These are phyloP conservation scores for Candida koratica DNA, from an alignment of 805 yeast species.

Conservation along the genomic window DNA sequence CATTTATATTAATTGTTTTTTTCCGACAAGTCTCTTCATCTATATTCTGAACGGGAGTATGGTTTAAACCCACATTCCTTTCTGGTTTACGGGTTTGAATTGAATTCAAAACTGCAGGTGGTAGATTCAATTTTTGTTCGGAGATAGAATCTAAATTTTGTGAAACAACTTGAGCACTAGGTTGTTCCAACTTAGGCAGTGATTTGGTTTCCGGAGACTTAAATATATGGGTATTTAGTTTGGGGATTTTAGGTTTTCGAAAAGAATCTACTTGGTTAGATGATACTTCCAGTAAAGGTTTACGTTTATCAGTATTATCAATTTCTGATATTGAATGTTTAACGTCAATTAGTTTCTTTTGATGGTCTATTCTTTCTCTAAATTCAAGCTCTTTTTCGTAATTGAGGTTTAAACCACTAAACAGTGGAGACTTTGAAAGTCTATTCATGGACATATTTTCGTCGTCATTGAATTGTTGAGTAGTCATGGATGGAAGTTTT, in stretches of 20 bases:
- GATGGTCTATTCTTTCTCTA: conserved; percentile 25
- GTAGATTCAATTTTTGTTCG: conserved; percentile 5
- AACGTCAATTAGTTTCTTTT: conserved; percentile 18
- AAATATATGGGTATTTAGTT: conserved; percentile 8
- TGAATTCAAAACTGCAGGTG: conserved; percentile 15
- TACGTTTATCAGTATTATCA: conserved; percentile 5
- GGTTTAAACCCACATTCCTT: neutral
- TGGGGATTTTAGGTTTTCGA: conserved; percentile 33
- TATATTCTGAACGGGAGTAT: neutral
- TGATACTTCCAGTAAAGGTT: conserved; percentile 21
- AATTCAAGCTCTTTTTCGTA: conserved; percentile 22
- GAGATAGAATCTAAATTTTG: neutral
- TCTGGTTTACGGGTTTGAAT: conserved; percentile 12
- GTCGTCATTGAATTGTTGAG: conserved; percentile 1
- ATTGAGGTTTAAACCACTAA: conserved; percentile 4
- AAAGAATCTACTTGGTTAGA: conserved; percentile 20
- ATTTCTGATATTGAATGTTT: conserved; percentile 7
- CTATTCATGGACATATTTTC: neutral
- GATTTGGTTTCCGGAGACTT: conserved; percentile 2
- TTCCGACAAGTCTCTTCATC: conserved; percentile 17
- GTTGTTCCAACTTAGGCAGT: neutral
- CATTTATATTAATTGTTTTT: conserved; percentile 44
- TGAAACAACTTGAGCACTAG: neutral
- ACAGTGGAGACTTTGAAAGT: neutral
- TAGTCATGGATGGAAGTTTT: neutral